phyloP scores from a whole-genome alignment of 108 stramenopile genomes.

The Pseudonitzschia multiseries region DNA sequence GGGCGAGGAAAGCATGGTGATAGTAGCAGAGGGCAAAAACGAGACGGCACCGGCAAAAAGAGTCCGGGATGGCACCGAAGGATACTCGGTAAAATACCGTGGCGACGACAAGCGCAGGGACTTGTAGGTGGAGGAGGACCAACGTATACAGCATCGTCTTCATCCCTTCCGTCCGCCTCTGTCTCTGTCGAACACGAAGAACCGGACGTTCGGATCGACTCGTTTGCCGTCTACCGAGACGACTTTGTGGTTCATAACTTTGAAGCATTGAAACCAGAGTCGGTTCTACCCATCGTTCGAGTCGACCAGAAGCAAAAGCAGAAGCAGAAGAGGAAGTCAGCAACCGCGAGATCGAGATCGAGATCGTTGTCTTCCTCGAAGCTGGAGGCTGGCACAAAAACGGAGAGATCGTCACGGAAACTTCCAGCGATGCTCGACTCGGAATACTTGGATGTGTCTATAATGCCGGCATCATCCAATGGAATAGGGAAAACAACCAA shows the following conservation, averaged over 20 bases:
- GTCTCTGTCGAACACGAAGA: neutral
- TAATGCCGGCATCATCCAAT: slow-evolving; percentile 4
- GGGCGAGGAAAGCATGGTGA: slow-evolving; percentile 3
- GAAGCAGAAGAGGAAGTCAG: neutral
- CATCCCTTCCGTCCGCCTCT: neutral
- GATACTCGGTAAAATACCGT: slow-evolving; percentile 10
- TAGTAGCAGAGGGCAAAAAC: neutral
- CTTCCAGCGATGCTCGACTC: slow-evolving; percentile 13
- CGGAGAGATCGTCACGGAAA: neutral
- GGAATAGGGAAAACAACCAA: neutral
- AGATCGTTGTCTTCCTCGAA: neutral
- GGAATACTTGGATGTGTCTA: slow-evolving; percentile 23
- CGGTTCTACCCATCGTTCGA: slow-evolving; percentile 1
- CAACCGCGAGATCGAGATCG: neutral
- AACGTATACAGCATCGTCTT: neutral
- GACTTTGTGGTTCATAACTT: neutral
- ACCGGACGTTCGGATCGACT: neutral
- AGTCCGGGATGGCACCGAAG: slow-evolving; percentile 7
- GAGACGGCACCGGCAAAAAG: neutral
- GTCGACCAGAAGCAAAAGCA: neutral
- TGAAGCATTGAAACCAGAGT: slow-evolving; percentile 1
- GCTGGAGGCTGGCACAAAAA: neutral
- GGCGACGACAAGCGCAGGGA: slow-evolving; percentile 1
- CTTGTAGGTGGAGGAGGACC: neutral
- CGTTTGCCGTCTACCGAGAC: neutral